Base-by-base conservation (phyloP, 2,329 filamentous ascomycete species). In the Aspergillus fumigatus region DNA sequence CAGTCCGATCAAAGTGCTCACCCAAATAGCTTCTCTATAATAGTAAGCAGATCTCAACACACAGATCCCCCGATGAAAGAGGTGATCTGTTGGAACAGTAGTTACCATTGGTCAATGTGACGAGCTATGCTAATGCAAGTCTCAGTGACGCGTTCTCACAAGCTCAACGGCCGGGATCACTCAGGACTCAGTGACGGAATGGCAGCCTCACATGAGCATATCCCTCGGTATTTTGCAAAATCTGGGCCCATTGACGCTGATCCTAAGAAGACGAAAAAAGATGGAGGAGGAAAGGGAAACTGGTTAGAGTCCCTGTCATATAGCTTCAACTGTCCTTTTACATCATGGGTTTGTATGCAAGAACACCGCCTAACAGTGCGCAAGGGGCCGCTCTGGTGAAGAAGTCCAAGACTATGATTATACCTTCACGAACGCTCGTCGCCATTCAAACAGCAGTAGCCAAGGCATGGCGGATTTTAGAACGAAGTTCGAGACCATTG, bases 241-340 rank as follows among this genome's bases (percentile, higher is more conserved):
- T 79, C 85, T 59, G 93, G 93, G 64, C 88, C 88, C 71, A 80
- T 85, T 67, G 92, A 92, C 70, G 81, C 82, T 65, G 90, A 96
- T 71, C 93, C 94, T 59, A 92, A 90, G 76, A 94, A 95, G 82
- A 88, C 89, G 72, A 99, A 99, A 87, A 99, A 99, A 82, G 90
- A 96, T 70, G 93, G 93, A 62, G 88, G 84, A 65, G 93, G 93
- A 65, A 92, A 90, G 77, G 91, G 89, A 72, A 97, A 97, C 77
- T 99, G 93, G 93, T 96, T 84, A 76, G 88, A 68, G 54, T 43
- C 27, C 19, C 51, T 48, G 4, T 41, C 40, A 14, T 9, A 38
- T 38, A 38, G 32, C 32, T 38, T 43, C 54, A 35, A 55, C 29
- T 58, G 26, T 57, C 3, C 23, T 32, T 41, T 51, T 25, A 48